Conservation (phyloP, 2,329 filamentous ascomycete species). For the Magnaporthiopsis poae region DNA sequence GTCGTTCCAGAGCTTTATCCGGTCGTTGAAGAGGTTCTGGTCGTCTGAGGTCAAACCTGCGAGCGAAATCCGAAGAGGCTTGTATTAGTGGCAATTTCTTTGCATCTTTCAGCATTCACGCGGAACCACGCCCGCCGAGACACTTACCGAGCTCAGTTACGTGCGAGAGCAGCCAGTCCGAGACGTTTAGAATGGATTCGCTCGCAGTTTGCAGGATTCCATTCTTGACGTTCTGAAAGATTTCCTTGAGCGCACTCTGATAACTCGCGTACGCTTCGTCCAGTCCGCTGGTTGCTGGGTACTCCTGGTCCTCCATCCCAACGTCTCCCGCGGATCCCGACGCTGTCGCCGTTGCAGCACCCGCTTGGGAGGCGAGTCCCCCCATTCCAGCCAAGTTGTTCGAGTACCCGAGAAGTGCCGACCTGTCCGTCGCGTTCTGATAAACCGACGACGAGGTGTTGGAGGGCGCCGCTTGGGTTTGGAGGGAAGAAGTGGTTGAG, state of each 20-base stretch:
- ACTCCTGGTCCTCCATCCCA: constrained; percentile 49
- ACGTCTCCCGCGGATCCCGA: constrained; percentile 28
- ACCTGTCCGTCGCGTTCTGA: constrained; percentile 48
- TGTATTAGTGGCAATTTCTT: constrained; percentile 3
- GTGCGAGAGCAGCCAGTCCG: constrained; percentile 46
- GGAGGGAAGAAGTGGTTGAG: constrained; percentile 45
- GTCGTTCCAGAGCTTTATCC: constrained; percentile 80
- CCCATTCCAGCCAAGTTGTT: constrained; percentile 37
- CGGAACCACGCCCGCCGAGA: background rate
- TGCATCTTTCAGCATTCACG: background rate
- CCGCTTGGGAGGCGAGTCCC: constrained; percentile 32
- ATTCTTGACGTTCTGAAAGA: constrained; percentile 61
- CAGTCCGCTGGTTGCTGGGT: constrained; percentile 43
- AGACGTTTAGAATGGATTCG: constrained; percentile 42
- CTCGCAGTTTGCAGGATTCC: constrained; percentile 40
- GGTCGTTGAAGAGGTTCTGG: constrained; percentile 60
- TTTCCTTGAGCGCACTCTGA: constrained; percentile 50
- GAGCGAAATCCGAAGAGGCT: too few species aligned
- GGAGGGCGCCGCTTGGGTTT: constrained; percentile 37
- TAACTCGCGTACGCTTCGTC: constrained; percentile 62
- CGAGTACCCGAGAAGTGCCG: constrained; percentile 42
- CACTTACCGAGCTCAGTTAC: constrained; percentile 45
- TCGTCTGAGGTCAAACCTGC: constrained; percentile 79
- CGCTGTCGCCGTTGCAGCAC: constrained; percentile 2
- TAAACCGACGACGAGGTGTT: constrained; percentile 51